Percentiles rank a stretch among this genome's conserved stretches.
Conservation (phyloP, 2,329 filamentous ascomycete species). For the Phoma sp. region DNA sequence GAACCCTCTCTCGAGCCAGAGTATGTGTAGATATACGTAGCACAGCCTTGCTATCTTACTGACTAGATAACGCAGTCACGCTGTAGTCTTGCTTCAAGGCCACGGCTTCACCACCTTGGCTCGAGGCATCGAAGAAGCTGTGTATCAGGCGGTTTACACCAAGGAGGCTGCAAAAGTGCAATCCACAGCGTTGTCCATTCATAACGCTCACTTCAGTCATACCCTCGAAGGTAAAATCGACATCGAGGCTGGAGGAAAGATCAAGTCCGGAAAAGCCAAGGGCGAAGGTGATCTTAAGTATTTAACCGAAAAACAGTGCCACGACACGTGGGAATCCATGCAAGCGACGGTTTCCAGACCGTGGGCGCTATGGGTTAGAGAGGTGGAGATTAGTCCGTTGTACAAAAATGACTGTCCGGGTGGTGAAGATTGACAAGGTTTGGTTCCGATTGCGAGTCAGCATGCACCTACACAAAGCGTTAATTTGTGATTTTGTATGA, state of each 20-base stretch:
- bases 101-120: constrained; percentile 55
- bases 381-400: constrained; percentile 48
- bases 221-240: constrained; percentile 50
- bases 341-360: constrained; percentile 44
- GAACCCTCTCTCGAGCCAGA: constrained; percentile 43
- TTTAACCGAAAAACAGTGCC: constrained; percentile 50
- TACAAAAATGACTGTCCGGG: constrained; percentile 50
- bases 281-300: constrained; percentile 51
- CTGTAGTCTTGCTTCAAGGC: constrained; percentile 50
- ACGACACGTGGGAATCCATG: constrained; percentile 50
- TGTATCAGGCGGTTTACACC: constrained; percentile 54
- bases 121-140: constrained; percentile 51
- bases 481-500: neutral
- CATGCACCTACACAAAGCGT: neutral
- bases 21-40: neutral
- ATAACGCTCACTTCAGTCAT: constrained; percentile 43
- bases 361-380: constrained; percentile 53
- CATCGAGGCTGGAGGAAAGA: constrained; percentile 47
- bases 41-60: neutral
- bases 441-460: neutral
- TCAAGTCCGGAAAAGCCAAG: constrained; percentile 50
- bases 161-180: constrained; percentile 49
- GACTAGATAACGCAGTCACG: constrained; percentile 20
- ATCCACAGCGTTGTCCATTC: constrained; percentile 44
- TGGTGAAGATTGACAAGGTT: constrained; percentile 33